phyloP scores from a whole-genome alignment of 2,329 filamentous ascomycete species.

The Curvularia hawaiiensis region DNA sequence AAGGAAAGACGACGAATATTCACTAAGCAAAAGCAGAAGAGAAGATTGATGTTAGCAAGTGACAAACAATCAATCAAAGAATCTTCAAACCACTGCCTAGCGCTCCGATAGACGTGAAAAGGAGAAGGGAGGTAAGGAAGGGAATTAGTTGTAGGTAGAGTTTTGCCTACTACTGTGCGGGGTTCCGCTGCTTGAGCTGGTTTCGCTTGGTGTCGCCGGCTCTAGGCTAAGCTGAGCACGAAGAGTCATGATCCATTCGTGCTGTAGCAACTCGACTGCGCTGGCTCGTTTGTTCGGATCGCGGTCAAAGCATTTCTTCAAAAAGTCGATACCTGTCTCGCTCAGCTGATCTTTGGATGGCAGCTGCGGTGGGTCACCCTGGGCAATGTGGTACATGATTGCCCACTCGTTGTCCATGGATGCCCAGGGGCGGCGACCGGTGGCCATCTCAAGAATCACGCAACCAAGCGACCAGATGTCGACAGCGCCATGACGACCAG shows the following conservation, averaged over 20 bases:
- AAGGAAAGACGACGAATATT: conserved; percentile 15
- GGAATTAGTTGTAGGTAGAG: conserved; percentile 37
- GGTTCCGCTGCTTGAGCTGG: conserved; percentile 24
- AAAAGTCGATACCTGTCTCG: conserved; percentile 82
- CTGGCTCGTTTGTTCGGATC: conserved; percentile 80
- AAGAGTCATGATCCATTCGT: conserved; percentile 77
- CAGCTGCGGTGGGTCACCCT: conserved; percentile 89
- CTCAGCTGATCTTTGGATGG: conserved; percentile 84
- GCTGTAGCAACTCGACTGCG: conserved; percentile 87
- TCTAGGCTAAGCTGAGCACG: conserved; percentile 54
- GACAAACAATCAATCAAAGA: neutral
- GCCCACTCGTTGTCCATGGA: conserved; percentile 98
- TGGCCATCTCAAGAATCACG: conserved; percentile 97
- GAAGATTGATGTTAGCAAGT: conserved; percentile 11
- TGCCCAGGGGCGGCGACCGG: conserved; percentile 91
- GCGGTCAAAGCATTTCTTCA: conserved; percentile 82
- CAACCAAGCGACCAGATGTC: conserved; percentile 98
- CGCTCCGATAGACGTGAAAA: neutral
- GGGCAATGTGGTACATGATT: conserved; percentile 99
- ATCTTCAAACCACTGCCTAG: neutral
- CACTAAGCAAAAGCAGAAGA: neutral
- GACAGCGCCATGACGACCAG: conserved; percentile 79
- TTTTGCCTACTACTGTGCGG: conserved; percentile 39
- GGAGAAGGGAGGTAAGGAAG: neutral
- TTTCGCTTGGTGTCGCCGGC: conserved; percentile 51